Percentiles rank a stretch among this genome's conserved stretches.
Evolutionary conservation across 73 alveolate species (phyloP).

Genomic region (Paramecium bursaria): DNA sequence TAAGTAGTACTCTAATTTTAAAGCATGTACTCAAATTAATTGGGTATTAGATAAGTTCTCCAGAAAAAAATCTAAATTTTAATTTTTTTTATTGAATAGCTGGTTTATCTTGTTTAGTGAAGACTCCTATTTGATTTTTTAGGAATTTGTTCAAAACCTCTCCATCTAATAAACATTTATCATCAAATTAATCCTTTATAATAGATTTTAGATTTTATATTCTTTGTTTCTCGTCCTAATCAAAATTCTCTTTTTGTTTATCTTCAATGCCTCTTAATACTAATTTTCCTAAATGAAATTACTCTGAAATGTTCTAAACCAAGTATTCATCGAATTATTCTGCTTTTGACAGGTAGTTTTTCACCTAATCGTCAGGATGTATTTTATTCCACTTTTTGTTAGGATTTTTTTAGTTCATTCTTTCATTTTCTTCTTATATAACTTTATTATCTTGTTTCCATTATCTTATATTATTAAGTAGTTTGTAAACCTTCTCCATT

Average conservation of each 20-base stretch:
- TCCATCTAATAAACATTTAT: background rate
- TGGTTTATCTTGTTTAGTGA: no score
- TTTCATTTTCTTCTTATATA: slow-evolving; percentile 2
- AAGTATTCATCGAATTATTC: background rate
- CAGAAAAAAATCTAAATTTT: slow-evolving; percentile 37
- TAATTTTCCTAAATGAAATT: slow-evolving; percentile 5
- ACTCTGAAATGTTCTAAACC: slow-evolving; percentile 18
- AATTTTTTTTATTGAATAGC: background rate
- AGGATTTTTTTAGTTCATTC: background rate
- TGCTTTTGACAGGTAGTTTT: background rate
- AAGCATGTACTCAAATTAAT: background rate
- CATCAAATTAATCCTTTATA: background rate
- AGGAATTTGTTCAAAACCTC: background rate
- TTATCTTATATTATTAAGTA: slow-evolving; percentile 10
- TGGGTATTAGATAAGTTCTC: slow-evolving; percentile 34
- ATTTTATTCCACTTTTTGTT: slow-evolving; percentile 7
- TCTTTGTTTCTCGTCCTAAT: no score
- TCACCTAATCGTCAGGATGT: no score
- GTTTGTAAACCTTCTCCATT: background rate
- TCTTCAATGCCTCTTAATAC: no score
- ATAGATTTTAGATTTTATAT: background rate
- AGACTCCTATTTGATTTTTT: no score
- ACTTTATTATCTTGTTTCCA: background rate
- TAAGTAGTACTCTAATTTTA: background rate
- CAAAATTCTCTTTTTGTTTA: no score